Base-by-base conservation (phyloP, 768 basidiomycete species). In the Leccinum rimulosum region DNA sequence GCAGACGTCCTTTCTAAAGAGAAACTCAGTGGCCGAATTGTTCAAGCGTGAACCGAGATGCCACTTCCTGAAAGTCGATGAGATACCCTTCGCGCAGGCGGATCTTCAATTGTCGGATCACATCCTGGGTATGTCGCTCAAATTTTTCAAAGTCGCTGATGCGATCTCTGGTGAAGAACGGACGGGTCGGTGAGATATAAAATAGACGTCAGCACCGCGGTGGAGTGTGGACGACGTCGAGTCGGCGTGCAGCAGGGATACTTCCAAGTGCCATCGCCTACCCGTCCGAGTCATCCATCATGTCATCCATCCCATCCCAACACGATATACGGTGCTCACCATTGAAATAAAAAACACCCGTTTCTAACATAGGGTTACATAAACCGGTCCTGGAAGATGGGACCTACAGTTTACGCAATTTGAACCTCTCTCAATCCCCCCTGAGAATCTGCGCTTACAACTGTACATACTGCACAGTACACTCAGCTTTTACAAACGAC, bases 11-110 rank as follows among this genome's bases (percentile, higher is more conserved):
- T 67, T 66, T 31, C 83, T 81, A 58, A 84, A 83, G 10, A 85
- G 74, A 64, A 86, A 85, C 27, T 82, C 81, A 0, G 83, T 80
- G 0, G 82, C 82, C 1, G 82, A 82, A 64, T 25, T 25, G 25
- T 25, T 87, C 85, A 35, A 86, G 68, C 1, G 84, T 83, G 67
- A 83, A 84, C 3, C 79, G 74, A 1, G 71, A 72, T 2, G 70
- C 70, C 54, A 79, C 62, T 50, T 79, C 80, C 64, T 81, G 76
- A 59, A 79, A 73, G 62, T 82, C 77, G 38, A 82, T 65, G 4
- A 77, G 70, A 38, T 75, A 70, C 1, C 79, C 78, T 28, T 75
- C 64, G 4, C 64, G 56, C 50, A 76, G 25, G 33, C 76, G 74
- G 5, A 49, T 30, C 64, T 72, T 75, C 61, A 75, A 64, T 35